phyloP scores from a whole-genome alignment of 164 flowering plant species.

The Magnolia kwangsiensis region DNA sequence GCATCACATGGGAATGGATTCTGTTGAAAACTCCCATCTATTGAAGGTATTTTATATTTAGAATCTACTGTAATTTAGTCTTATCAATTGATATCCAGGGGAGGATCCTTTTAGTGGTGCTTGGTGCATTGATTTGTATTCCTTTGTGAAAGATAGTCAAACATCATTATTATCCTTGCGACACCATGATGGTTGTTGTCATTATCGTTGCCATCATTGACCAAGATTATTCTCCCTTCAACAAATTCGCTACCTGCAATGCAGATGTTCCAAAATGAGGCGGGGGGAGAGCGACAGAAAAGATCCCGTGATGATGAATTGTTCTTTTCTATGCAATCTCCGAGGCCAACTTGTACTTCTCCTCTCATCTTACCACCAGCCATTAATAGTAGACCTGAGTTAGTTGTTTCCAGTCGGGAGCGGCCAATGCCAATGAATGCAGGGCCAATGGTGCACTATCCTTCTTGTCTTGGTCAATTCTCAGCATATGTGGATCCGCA shows the following conservation, averaged over 20 bases:
- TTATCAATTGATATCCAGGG: neutral
- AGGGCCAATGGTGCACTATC: conserved; percentile 37
- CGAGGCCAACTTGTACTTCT: conserved; percentile 45
- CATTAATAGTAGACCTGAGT: conserved; percentile 37
- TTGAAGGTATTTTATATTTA: conserved; percentile 47
- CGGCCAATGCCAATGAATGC: conserved; percentile 38
- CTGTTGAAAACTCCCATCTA: conserved; percentile 49
- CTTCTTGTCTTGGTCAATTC: conserved; percentile 43
- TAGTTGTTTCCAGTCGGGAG: conserved; percentile 52
- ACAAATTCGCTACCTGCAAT: neutral
- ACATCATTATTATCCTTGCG: too few species aligned
- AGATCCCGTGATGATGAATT: conserved; percentile 52
- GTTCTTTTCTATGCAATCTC: conserved; percentile 40
- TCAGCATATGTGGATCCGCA: conserved; percentile 43
- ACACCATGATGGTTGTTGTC: neutral
- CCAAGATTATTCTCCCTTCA: neutral
- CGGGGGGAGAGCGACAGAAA: conserved; percentile 51
- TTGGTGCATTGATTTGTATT: neutral
- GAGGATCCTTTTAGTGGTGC: neutral
- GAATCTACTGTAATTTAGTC: too few species aligned
- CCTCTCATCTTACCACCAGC: conserved; percentile 37
- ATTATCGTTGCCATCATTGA: neutral
- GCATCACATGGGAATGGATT: conserved; percentile 45
- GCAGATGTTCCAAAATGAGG: conserved; percentile 57
- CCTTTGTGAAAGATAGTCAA: neutral